These are phyloP conservation scores for Aspergillus asperescens DNA, from an alignment of 495 filamentous ascomycete genomes.

Conservation along the genomic window DNA sequence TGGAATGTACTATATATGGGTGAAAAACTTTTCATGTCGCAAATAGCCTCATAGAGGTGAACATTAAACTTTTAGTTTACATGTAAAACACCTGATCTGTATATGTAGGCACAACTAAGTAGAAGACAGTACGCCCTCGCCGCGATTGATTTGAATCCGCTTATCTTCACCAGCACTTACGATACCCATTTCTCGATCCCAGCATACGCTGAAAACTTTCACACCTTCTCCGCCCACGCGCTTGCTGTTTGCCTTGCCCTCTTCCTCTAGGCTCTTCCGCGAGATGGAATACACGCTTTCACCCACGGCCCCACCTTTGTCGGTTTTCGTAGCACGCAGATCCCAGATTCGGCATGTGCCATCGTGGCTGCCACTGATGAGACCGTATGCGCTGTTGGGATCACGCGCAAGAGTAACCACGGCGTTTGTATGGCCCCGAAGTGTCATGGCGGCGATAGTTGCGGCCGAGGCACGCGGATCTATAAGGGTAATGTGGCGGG, in stretches of 20 bases:
- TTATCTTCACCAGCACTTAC: conserved; percentile 90
- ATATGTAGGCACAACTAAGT: conserved; percentile 27
- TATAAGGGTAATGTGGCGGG: conserved; percentile 82
- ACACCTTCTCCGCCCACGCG: conserved; percentile 66
- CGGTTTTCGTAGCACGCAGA: conserved; percentile 64
- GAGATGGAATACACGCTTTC: conserved; percentile 77
- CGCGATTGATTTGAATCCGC: conserved; percentile 82
- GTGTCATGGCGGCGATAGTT: conserved; percentile 73
- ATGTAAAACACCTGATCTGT: conserved; percentile 33
- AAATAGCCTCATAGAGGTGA: too few species aligned
- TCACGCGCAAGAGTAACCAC: conserved; percentile 65
- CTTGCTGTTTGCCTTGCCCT: conserved; percentile 46
- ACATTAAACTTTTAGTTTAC: conserved; percentile 32
- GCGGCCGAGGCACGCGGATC: conserved; percentile 76
- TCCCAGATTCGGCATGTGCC: conserved; percentile 92
- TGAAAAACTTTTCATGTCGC: not conserved
- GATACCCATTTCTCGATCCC: conserved; percentile 81
- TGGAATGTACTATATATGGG: conserved; percentile 32
- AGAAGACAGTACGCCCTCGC: conserved; percentile 45
- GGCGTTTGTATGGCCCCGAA: conserved; percentile 83
- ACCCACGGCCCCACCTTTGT: conserved; percentile 62
- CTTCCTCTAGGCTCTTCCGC: conserved; percentile 57
- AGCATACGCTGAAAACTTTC: conserved; percentile 87
- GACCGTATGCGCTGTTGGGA: conserved; percentile 68
- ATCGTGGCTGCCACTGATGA: conserved; percentile 81